These are phyloP conservation scores for Phialophora macrospora DNA, from an alignment of 2,329 filamentous ascomycete species.

Conservation along the genomic window DNA sequence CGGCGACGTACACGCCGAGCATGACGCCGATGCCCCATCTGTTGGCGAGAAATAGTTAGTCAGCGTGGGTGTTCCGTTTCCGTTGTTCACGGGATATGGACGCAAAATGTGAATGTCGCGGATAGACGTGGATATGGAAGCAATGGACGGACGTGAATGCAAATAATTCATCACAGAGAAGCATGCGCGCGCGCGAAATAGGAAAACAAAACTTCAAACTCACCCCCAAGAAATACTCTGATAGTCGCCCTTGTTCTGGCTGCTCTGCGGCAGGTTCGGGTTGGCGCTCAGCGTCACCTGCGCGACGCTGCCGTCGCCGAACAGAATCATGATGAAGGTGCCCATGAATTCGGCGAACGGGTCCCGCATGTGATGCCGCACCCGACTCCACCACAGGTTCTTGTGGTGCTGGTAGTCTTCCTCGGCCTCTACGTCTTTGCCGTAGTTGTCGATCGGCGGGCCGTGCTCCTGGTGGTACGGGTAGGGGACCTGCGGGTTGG, in stretches of 20 bases:
- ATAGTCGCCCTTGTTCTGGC: conserved; percentile 44
- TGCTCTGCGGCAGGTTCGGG: conserved; percentile 32
- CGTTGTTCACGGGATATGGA: not conserved
- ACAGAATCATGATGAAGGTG: conserved; percentile 65
- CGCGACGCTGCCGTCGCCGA: conserved; percentile 67
- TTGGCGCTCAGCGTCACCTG: conserved; percentile 61
- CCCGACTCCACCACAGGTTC: conserved; percentile 55
- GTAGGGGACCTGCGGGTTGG: conserved; percentile 19
- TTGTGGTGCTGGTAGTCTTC: conserved; percentile 43
- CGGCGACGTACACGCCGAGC: conserved; percentile 66
- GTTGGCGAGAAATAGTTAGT: conserved; percentile 8
- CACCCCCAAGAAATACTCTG: conserved; percentile 50
- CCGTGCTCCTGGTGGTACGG: conserved; percentile 37
- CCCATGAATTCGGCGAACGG: conserved; percentile 66
- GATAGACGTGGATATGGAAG: not conserved
- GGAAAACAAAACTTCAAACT: conserved; percentile 25
- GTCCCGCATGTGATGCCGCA: conserved; percentile 58
- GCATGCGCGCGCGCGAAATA: not conserved
- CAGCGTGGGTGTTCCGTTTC: not conserved
- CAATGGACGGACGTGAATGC: too few species aligned
- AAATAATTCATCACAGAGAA: not conserved
- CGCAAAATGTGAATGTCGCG: too few species aligned
- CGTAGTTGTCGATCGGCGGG: conserved; percentile 39
- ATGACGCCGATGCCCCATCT: conserved; percentile 63
- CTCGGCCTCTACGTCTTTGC: conserved; percentile 35